A percentile compares a stretch with the other conserved stretches of the same genome.
Evolutionary conservation across 768 basidiomycete species (phyloP).

Genomic region (Podaxis sp.): DNA sequence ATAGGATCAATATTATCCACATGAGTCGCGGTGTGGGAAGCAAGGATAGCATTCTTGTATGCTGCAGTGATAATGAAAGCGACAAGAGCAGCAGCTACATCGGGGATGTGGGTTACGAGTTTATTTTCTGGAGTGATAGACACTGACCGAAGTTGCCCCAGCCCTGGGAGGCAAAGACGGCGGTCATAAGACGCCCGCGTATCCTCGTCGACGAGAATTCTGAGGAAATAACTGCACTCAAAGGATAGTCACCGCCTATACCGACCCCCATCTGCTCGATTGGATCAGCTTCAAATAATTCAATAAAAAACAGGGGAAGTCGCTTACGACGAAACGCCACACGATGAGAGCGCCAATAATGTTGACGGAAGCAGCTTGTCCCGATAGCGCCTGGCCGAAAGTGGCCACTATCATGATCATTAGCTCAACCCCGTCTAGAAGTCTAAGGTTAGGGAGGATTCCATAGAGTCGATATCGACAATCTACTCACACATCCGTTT

Average conservation of each 20-base stretch:
- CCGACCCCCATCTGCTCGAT: conserved; percentile 63
- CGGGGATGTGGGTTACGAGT: not conserved
- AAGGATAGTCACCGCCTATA: conserved; percentile 87
- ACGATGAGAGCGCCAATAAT: conserved; percentile 76
- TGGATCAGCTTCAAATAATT: not conserved
- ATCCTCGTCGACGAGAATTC: conserved; percentile 79
- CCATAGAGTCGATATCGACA: not conserved
- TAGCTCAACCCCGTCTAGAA: conserved; percentile 62
- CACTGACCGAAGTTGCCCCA: conserved; percentile 77
- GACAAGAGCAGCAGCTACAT: conserved; percentile 59
- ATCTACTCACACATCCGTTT: conserved; percentile 71
- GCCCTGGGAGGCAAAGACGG: conserved; percentile 82
- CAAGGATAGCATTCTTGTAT: conserved; percentile 56
- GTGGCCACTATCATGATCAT: conserved; percentile 81
- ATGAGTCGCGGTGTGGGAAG: conserved; percentile 31
- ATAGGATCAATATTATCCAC: conserved; percentile 60
- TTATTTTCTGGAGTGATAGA: not conserved
- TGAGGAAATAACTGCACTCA: conserved; percentile 82
- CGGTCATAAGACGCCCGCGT: conserved; percentile 86
- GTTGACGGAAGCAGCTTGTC: conserved; percentile 56
- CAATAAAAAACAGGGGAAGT: not conserved
- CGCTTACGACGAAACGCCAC: conserved; percentile 71
- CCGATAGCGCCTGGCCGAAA: conserved; percentile 76
- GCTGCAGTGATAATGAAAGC: conserved; percentile 59
- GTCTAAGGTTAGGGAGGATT: not conserved